Evolutionary conservation across 2,329 filamentous ascomycete genomes (phyloP).

Genomic region (Ramularia endophylla): DNA sequence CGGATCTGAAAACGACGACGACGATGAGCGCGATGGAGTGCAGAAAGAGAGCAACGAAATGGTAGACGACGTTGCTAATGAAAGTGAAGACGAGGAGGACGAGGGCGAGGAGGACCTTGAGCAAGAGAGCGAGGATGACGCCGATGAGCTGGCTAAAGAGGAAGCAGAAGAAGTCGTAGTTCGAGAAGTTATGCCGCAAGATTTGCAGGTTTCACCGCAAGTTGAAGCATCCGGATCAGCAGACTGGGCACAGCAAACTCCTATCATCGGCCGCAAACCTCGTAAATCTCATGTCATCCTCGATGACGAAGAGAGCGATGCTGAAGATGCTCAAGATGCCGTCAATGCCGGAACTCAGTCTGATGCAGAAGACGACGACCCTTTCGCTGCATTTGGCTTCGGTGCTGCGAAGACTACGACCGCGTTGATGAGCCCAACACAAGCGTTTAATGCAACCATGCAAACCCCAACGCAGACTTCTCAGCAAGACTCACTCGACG

Average conservation of each 20-base stretch:
- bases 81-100: slow-evolving; percentile 31
- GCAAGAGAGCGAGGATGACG: slow-evolving; percentile 19
- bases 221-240: neutral
- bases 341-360: slow-evolving; percentile 1
- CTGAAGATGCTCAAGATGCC: slow-evolving; percentile 5
- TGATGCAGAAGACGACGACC: slow-evolving; percentile 20
- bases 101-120: slow-evolving; percentile 45
- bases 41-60: slow-evolving; percentile 10
- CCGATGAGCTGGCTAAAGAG: slow-evolving; percentile 16
- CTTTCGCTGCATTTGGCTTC: slow-evolving; percentile 31
- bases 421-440: slow-evolving; percentile 29
- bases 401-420: slow-evolving; percentile 16
- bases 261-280: slow-evolving; percentile 16
- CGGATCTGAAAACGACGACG: slow-evolving; percentile 16
- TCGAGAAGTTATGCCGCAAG: neutral
- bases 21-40: slow-evolving; percentile 3
- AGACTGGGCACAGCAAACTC: slow-evolving; percentile 7
- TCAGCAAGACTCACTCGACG: slow-evolving; percentile 40
- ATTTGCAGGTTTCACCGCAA: neutral
- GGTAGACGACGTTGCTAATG: slow-evolving; percentile 15
- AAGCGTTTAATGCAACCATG: slow-evolving; percentile 33
- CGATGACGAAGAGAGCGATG: slow-evolving; percentile 32
- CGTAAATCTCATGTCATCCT: slow-evolving; percentile 29
- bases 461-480: slow-evolving; percentile 30
- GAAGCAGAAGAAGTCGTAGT: slow-evolving; percentile 3